Conservation (phyloP, 1,284 basidiomycete genomes). For the Sanghuangporus weigelae region DNA sequence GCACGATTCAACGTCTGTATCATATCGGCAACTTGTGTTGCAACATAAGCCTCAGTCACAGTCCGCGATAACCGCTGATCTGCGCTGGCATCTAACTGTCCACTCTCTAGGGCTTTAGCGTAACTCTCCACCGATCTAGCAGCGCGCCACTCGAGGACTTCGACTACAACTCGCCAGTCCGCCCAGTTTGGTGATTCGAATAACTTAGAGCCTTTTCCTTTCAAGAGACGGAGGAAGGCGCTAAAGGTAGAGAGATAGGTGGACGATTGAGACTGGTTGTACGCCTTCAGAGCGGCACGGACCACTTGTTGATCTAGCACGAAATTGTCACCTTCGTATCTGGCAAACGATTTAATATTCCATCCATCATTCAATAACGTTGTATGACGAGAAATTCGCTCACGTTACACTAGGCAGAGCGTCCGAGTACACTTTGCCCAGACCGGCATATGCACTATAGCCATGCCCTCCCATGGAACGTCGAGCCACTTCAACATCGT, state of each 20-base stretch:
- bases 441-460: conserved; percentile 62
- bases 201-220: conserved; percentile 19
- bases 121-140: conserved; percentile 50
- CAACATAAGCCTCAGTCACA: conserved; percentile 65
- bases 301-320: conserved; percentile 72
- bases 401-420: conserved; percentile 63
- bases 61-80: conserved; percentile 57
- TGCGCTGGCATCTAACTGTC: conserved; percentile 40
- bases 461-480: conserved; percentile 78
- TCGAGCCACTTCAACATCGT: conserved; percentile 63
- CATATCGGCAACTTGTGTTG: conserved; percentile 45
- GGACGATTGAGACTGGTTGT: conserved; percentile 22
- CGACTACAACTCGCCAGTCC: conserved; percentile 35
- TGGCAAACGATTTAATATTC: conserved; percentile 24
- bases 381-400: conserved; percentile 20
- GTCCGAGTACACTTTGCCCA: conserved; percentile 61
- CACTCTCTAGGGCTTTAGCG: conserved; percentile 29
- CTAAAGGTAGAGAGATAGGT: conserved; percentile 37
- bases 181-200: conserved; percentile 28
- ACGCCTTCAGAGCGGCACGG: conserved; percentile 61
- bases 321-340: conserved; percentile 76
- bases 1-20: conserved; percentile 28
- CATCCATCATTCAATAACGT: background rate
- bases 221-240: conserved; percentile 47
- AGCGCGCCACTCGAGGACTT: conserved; percentile 57